These are phyloP conservation scores for Suhomyces sp. DNA, from an alignment of 805 yeast genomes.

Conservation along the genomic window DNA sequence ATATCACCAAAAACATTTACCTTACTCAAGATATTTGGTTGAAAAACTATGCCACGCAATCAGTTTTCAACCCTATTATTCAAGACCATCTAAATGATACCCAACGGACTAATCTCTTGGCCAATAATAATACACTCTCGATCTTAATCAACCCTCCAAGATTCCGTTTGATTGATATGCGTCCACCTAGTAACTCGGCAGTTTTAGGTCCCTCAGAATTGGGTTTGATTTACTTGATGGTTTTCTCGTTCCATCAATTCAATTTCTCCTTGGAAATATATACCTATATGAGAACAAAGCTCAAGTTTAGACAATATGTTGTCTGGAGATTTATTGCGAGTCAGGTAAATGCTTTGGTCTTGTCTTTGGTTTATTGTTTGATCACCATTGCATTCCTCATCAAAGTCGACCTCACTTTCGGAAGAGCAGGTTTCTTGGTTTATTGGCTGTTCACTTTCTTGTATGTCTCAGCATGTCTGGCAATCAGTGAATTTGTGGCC, in stretches of 20 bases:
- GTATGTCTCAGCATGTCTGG: constrained; percentile 28
- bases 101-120: constrained; percentile 13
- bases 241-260: constrained; percentile 36
- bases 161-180: constrained; percentile 21
- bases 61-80: constrained; percentile 19
- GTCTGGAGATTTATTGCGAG: constrained; percentile 28
- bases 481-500: constrained; percentile 27
- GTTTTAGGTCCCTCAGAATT: constrained; percentile 34
- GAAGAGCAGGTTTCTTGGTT: constrained; percentile 32
- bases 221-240: constrained; percentile 32
- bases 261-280: constrained; percentile 30
- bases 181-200: constrained; percentile 20
- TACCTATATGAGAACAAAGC: constrained; percentile 16
- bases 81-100: constrained; percentile 11
- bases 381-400: constrained; percentile 33
- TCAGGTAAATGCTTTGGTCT: constrained; percentile 28
- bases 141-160: constrained; percentile 22
- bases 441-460: constrained; percentile 32
- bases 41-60: constrained; percentile 17
- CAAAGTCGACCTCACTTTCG: constrained; percentile 24
- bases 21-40: constrained; percentile 22
- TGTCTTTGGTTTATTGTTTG: constrained; percentile 31
- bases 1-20: constrained; percentile 31
- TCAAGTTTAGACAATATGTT: constrained; percentile 26
- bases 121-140: constrained; percentile 16